phyloP scores from a whole-genome alignment of 1,284 basidiomycete genomes.

The Phlebopus sp. region DNA sequence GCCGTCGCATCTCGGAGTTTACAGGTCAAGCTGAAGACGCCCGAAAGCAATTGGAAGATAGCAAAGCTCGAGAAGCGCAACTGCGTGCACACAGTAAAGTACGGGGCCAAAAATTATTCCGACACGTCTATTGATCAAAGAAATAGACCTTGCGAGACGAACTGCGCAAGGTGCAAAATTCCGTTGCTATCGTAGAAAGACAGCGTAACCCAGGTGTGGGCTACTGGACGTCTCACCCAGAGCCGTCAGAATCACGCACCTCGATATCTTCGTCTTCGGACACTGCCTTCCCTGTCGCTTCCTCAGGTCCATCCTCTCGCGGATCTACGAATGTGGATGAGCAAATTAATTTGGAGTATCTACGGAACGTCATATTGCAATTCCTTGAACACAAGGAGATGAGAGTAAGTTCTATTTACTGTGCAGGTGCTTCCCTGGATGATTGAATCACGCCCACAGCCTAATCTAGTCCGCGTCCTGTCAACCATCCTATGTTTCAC shows the following conservation, averaged over 20 bases:
- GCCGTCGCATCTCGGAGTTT: slow-evolving; percentile 44
- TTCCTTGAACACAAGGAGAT: slow-evolving; percentile 90
- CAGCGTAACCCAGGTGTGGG: slow-evolving; percentile 92
- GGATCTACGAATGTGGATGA: slow-evolving; percentile 58
- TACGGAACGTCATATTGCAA: slow-evolving; percentile 91
- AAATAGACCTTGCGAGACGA: slow-evolving; percentile 83
- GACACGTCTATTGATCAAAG: slow-evolving; percentile 6
- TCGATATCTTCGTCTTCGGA: slow-evolving; percentile 47
- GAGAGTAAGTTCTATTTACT: slow-evolving; percentile 55
- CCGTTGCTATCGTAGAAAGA: slow-evolving; percentile 82
- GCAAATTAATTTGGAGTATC: slow-evolving; percentile 92
- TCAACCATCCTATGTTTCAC: slow-evolving; percentile 92
- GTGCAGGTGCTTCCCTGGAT: background rate
- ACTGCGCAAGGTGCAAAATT: slow-evolving; percentile 88
- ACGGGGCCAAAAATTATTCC: slow-evolving; percentile 10
- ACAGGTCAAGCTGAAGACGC: slow-evolving; percentile 44
- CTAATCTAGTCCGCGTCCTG: slow-evolving; percentile 85
- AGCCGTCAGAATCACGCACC: slow-evolving; percentile 42
- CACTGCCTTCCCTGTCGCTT: slow-evolving; percentile 35
- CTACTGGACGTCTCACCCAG: slow-evolving; percentile 70
- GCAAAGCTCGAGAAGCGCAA: slow-evolving; percentile 61
- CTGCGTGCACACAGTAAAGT: slow-evolving; percentile 76
- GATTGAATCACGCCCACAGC: slow-evolving; percentile 41
- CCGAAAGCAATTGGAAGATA: slow-evolving; percentile 63
- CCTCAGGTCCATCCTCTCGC: slow-evolving; percentile 41